These are phyloP conservation scores for Aspergillus panamensis DNA, from an alignment of 495 filamentous ascomycete genomes.

Conservation along the genomic window DNA sequence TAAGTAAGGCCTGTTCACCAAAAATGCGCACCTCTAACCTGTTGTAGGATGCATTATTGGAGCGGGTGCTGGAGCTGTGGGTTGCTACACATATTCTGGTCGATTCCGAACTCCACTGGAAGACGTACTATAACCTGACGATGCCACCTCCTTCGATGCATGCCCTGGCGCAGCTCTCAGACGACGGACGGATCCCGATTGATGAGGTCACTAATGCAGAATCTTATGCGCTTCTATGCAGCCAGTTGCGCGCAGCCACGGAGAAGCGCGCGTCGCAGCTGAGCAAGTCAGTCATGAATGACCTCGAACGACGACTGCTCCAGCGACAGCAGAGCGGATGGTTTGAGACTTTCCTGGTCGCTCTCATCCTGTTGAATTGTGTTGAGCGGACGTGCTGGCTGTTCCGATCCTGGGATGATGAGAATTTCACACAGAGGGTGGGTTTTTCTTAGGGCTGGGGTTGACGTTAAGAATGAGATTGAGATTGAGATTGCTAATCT, in stretches of 20 bases:
- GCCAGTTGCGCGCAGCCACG: slow-evolving; percentile 69
- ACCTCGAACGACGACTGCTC: slow-evolving; percentile 69
- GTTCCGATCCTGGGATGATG: slow-evolving; percentile 69
- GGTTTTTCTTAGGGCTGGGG: slow-evolving; percentile 2
- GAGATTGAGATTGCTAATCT: slow-evolving; percentile 1
- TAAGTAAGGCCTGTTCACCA: slow-evolving; percentile 19
- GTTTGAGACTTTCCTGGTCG: slow-evolving; percentile 72
- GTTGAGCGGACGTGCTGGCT: slow-evolving; percentile 83
- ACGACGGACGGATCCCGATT: slow-evolving; percentile 44
- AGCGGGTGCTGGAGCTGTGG: slow-evolving; percentile 71
- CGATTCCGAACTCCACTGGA: slow-evolving; percentile 65
- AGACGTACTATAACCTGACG: slow-evolving; percentile 52
- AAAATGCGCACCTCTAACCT: neutral
- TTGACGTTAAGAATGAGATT: too few species aligned
- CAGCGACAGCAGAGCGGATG: slow-evolving; percentile 66
- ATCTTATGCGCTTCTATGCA: slow-evolving; percentile 53
- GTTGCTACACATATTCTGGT: slow-evolving; percentile 68
- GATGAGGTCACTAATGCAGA: slow-evolving; percentile 43
- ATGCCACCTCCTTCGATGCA: slow-evolving; percentile 43
- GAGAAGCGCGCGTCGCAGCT: slow-evolving; percentile 67
- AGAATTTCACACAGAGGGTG: slow-evolving; percentile 44
- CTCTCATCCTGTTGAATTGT: slow-evolving; percentile 71
- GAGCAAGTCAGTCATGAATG: slow-evolving; percentile 66
- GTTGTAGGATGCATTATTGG: slow-evolving; percentile 56
- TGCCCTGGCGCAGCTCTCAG: slow-evolving; percentile 37